These are phyloP conservation scores for Hyphopichia fennica DNA, from an alignment of 1,139 yeast genomes.

Conservation along the genomic window DNA sequence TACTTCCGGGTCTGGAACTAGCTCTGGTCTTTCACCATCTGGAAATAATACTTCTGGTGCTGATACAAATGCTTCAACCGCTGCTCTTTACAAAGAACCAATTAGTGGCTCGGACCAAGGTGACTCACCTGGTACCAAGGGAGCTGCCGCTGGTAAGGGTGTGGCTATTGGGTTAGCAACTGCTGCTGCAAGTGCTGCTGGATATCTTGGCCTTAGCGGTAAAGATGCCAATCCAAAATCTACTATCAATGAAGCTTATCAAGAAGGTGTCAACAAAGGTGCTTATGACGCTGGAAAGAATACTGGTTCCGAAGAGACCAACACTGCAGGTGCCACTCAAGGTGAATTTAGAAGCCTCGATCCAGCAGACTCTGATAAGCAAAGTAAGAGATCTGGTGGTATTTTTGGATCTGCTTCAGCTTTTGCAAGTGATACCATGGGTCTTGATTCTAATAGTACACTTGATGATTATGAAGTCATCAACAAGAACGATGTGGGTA, in stretches of 20 bases:
- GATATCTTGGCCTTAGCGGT: slow-evolving; percentile 4
- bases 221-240: not conserved
- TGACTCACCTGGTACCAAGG: slow-evolving; percentile 6
- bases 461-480: slow-evolving; percentile 5
- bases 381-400: slow-evolving; percentile 6
- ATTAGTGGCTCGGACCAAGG: slow-evolving; percentile 8
- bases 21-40: not conserved
- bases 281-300: slow-evolving; percentile 19
- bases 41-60: not conserved
- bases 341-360: not conserved
- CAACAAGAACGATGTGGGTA: slow-evolving; percentile 3
- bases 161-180: slow-evolving; percentile 11
- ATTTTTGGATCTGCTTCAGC: slow-evolving; percentile 11
- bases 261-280: slow-evolving; percentile 9
- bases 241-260: slow-evolving; percentile 15
- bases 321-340: slow-evolving; percentile 3
- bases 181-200: slow-evolving; percentile 9
- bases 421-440: slow-evolving; percentile 12
- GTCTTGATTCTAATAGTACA: slow-evolving; percentile 8
- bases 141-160: slow-evolving; percentile 6
- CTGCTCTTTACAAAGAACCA: slow-evolving; percentile 17
- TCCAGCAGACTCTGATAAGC: not conserved
- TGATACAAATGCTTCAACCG: slow-evolving; percentile 12
- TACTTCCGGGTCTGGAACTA: slow-evolving; percentile 5
- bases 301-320: slow-evolving; percentile 4